Conservation (phyloP, 2,329 filamentous ascomycete genomes). For the Xylaria sp. region DNA sequence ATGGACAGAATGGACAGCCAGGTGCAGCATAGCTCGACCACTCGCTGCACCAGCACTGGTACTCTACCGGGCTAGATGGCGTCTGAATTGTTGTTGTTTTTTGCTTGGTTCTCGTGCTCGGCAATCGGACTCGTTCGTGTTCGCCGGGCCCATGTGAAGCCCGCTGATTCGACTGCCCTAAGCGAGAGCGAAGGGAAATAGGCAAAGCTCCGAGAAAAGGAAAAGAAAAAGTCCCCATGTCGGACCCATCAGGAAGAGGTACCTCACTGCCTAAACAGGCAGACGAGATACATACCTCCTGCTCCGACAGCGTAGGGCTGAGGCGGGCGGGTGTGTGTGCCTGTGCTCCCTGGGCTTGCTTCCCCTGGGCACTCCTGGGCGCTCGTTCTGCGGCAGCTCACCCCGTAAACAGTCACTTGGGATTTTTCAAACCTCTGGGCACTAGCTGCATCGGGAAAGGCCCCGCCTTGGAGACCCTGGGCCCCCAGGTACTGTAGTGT, state of each 20-base stretch:
- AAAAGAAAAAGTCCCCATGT: neutral
- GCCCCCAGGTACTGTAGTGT: neutral
- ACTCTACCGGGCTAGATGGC: neutral
- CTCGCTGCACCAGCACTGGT: too few relatives aligned
- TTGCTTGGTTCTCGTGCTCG: constrained; percentile 20
- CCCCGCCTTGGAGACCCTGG: neutral
- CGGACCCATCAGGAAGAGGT: neutral
- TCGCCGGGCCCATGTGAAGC: constrained; percentile 19
- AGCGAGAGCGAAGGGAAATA: constrained; percentile 20
- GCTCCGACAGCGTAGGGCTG: constrained; percentile 25
- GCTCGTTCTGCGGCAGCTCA: constrained; percentile 14
- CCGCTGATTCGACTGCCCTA: constrained; percentile 24
- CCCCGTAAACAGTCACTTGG: constrained; percentile 17
- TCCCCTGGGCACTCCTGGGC: too few relatives aligned
- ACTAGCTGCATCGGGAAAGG: neutral
- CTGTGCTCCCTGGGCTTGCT: too few relatives aligned
- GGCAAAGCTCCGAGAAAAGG: neutral
- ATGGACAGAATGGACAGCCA: neutral
- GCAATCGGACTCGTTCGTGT: constrained; percentile 24
- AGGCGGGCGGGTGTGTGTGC: constrained; percentile 1
- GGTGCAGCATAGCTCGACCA: too few relatives aligned
- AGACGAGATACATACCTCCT: constrained; percentile 17
- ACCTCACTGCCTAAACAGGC: constrained; percentile 5
- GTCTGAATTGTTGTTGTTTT: too few relatives aligned
- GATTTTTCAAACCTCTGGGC: neutral